These are phyloP conservation scores for Silene latifolia DNA, from an alignment of 148 eudicot genomes.

Conservation along the genomic window DNA sequence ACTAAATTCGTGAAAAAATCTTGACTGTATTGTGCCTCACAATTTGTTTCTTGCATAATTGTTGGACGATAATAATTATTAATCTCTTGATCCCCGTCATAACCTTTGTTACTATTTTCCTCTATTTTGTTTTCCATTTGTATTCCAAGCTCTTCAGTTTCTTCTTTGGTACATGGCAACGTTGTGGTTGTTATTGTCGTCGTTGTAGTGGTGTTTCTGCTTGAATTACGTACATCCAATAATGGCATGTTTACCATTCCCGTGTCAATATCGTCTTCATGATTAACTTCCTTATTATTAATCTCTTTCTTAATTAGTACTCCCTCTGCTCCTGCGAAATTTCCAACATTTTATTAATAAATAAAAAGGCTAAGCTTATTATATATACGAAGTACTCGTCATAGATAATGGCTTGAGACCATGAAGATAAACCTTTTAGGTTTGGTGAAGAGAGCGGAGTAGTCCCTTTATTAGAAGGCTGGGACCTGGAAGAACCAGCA, in stretches of 20 bases:
- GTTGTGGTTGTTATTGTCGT: not conserved
- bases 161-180: not conserved
- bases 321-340: not conserved
- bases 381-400: too few relatives aligned
- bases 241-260: not conserved
- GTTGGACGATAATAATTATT: conserved; percentile 44
- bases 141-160: not conserved
- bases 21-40: conserved; percentile 22
- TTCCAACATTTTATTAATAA: not conserved
- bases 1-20: conserved; percentile 56
- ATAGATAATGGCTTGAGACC: too few relatives aligned
- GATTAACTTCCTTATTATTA: not conserved
- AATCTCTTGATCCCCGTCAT: conserved; percentile 11
- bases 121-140: not conserved
- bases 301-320: conserved; percentile 19
- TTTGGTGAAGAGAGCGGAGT: conserved; percentile 6
- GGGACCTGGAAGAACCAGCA: conserved; percentile 74
- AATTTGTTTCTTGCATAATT: conserved; percentile 16
- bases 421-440: too few relatives aligned
- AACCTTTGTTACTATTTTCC: conserved; percentile 15
- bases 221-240: not conserved
- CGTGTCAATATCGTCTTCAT: not conserved
- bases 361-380: too few relatives aligned
- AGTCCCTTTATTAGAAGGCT: conserved; percentile 40
- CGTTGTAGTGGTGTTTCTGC: not conserved